Evolutionary conservation across 2,329 filamentous ascomycete species (phyloP), one percentile per base, ranked within the genome.

Genomic region (Colletotrichum shisoi): DNA sequence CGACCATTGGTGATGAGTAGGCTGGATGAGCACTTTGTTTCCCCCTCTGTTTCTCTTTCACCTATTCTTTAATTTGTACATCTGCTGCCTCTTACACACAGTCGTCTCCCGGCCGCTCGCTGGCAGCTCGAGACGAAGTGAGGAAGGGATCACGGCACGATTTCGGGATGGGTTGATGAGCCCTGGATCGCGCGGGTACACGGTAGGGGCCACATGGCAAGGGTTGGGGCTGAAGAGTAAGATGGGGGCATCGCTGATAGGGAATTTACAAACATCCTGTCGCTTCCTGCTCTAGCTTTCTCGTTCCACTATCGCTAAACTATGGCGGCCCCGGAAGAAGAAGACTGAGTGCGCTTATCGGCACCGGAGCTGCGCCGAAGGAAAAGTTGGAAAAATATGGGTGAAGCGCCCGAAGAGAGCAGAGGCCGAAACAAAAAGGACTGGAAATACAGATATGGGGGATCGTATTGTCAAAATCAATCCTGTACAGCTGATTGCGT

Each of bases 381-480:
- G 15, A 13, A 21, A 19, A 17, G 7, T 19, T 9, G n/a, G 24
- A 15, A 8, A 53, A 13, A 2, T 34, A 9, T 24, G 49, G 58
- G 46, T 27, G n/a, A 12, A 24, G 54, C 17, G 27, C 12, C 17
- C 1, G 12, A 31, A 31, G 24, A 44, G 19, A 46, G 34, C 19
- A 31, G 15, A 37, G 24, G 58, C n/a, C 61, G 13, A 46, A 27
- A 49, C 42, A 9, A 34, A 34, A 54, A 62, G 57, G 49, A 65
- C 34, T 56, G 37, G 21, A 37, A 31, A 31, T 42, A 39, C 21
- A 11, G 31, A 7, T n/a, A n/a, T 37, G 4, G 45, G 52, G 63
- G 37, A 52, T 31, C 42, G 46, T 31, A n/a, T 46, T 17, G 6
- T 57, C 46, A 57, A 63, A 63, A 63, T 48, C 64, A 59, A 54